Evolutionary conservation across 345 rosid genomes (phyloP).

Genomic region (Trapa bicornis): DNA sequence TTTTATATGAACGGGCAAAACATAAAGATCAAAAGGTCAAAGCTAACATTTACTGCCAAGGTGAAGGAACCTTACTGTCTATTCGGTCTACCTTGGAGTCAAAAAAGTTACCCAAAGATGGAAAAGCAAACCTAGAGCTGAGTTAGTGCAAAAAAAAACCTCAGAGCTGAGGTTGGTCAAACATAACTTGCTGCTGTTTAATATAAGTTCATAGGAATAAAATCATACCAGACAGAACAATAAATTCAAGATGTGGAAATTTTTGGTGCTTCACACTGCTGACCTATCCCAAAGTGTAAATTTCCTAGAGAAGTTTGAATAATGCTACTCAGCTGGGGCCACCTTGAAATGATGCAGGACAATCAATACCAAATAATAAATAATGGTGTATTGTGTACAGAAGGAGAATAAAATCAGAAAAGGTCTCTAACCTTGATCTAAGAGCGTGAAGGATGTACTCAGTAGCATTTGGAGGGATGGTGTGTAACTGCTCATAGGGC

Average conservation of each 20-base stretch:
- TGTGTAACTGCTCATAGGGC: conserved; percentile 33
- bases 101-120: too few relatives aligned
- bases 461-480: conserved; percentile 42
- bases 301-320: background rate
- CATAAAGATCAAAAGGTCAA: background rate
- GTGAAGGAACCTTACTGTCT: background rate
- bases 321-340: background rate
- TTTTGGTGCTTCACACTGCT: background rate
- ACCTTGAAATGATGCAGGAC: background rate
- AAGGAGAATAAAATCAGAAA: background rate
- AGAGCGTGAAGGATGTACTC: conserved; percentile 58
- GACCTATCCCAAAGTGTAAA: background rate
- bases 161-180: background rate
- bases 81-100: background rate
- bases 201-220: background rate
- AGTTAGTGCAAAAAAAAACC: background rate
- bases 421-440: conserved; percentile 36
- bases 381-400: background rate
- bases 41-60: background rate
- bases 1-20: background rate
- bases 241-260: background rate
- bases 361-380: background rate
- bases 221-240: background rate
- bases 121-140: background rate
- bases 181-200: background rate